Evolutionary conservation across 257 asterid species (phyloP), one percentile per base, ranked within the genome.

Genomic region (Penstemon eatonii): DNA sequence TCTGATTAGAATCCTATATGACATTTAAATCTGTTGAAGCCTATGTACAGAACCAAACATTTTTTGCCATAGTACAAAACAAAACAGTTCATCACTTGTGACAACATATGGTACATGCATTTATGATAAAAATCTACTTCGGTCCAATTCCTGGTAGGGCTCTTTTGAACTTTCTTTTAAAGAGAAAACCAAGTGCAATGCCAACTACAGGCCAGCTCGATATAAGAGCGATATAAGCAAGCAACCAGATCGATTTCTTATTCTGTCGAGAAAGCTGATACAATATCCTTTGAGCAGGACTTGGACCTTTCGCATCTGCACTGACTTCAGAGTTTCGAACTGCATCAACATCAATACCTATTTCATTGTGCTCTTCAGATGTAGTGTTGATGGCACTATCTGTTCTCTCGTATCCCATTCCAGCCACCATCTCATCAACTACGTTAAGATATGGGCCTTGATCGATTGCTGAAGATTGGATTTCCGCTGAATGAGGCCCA

Each of bases 201-300:
- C 91, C 94, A 4, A 80, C 73, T 37, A 89, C 47, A 0, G 96
- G 94, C 90, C 89, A 86, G 55, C 76, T 68, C 15, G 92, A 78
- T 52, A 85, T 18, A 38, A 83, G 13, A 49, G 95, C 96, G 66
- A 83, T 71, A 74, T 86, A 89, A 15, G 86, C 90, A 15, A 86
- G 90, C 63, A 89, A 77, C 91, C 94, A 86, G 58, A 81, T 59
- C 7, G 96, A 83, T 56, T 43, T 78, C 75, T 71, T 80, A 49
- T 60, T 78, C 6, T 74, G 85, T 70, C 72, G 73, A 3, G 86
- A 73, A 12, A 86, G 77, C 68, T 85, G 84, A 51, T 71, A 56
- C 4, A 86, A 42, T 73, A 83, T 80, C 76, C 80, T 77, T 67
- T 56, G 67, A 15, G 86, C 15, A 42, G 78, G 42, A 47, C 76